Conservation (phyloP, 2,329 filamentous ascomycete species). For the Neofusicoccum parvum region DNA sequence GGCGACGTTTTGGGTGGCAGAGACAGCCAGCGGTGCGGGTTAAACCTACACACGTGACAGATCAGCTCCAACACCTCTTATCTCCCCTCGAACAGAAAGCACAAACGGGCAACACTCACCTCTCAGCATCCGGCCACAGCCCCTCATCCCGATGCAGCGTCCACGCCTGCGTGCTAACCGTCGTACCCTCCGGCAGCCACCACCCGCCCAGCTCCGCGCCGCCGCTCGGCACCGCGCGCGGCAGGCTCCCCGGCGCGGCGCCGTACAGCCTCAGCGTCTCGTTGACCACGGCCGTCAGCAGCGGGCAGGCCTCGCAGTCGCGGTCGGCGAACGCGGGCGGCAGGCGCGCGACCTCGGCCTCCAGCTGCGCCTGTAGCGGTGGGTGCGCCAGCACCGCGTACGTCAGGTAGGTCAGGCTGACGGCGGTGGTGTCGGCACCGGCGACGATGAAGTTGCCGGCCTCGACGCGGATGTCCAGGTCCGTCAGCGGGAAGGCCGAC, state of each 20-base stretch:
- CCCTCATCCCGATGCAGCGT: conserved; percentile 39
- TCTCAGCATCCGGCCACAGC: conserved; percentile 1
- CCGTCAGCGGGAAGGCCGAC: conserved; percentile 32
- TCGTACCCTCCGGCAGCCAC: conserved; percentile 37
- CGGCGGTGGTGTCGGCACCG: conserved; percentile 38
- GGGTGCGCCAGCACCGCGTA: conserved; percentile 34
- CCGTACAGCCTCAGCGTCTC: conserved; percentile 43
- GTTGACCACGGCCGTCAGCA: conserved; percentile 41
- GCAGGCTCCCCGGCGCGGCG: conserved; percentile 38
- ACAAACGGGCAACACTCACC: neutral
- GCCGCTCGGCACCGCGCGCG: conserved; percentile 37
- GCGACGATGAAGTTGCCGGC: conserved; percentile 39
- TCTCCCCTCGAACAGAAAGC: too few species aligned
- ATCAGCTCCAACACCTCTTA: neutral
- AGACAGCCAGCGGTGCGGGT: conserved; percentile 36
- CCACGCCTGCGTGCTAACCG: conserved; percentile 43
- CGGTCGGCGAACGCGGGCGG: conserved; percentile 26
- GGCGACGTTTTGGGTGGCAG: conserved; percentile 26
- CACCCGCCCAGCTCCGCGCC: conserved; percentile 38
- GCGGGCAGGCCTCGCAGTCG: conserved; percentile 32
- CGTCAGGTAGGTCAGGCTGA: conserved; percentile 38
- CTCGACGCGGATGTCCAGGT: conserved; percentile 37
- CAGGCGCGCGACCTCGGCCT: conserved; percentile 28
- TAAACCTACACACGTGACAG: conserved; percentile 29
- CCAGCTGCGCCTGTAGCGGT: conserved; percentile 27